Conservation (phyloP, 208 protist genomes). For the Naegleria gruberi region DNA sequence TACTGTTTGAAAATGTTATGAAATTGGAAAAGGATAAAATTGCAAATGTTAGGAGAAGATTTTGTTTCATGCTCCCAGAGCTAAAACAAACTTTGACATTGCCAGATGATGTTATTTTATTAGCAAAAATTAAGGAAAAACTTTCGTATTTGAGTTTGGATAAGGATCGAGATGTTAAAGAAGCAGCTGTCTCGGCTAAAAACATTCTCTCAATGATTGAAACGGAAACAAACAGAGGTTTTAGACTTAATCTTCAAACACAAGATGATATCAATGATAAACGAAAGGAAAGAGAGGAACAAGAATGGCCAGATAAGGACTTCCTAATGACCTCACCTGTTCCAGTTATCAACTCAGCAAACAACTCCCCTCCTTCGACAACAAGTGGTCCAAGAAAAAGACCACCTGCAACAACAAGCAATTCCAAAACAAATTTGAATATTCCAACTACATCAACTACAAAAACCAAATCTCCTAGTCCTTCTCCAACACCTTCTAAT, state of each 20-base stretch:
- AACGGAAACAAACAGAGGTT: not conserved
- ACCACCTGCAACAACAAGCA: not conserved
- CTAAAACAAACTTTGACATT: not conserved
- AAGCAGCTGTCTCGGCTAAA: not conserved
- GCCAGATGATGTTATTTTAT: not conserved
- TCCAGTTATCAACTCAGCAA: not conserved
- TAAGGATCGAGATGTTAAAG: slow-evolving; percentile 13
- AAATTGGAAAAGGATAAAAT: not conserved
- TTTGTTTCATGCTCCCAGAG: not conserved
- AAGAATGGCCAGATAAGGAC: not conserved
- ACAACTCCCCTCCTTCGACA: not conserved
- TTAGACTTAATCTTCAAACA: not conserved
- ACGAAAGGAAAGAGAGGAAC: not conserved
- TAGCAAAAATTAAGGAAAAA: not conserved
- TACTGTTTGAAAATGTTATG: not conserved
- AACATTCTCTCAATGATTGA: not conserved
- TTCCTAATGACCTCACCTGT: not conserved
- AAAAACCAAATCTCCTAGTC: not conserved
- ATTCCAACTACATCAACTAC: not conserved
- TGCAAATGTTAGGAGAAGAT: not conserved
- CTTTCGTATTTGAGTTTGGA: slow-evolving; percentile 8
- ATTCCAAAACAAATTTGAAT: not conserved
- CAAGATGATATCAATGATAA: not conserved
- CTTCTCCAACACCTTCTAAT: not conserved
- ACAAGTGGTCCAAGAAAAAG: not conserved